Base-by-base conservation (phyloP, 148 eudicot species). In the Vaccinium myrtillus region DNA sequence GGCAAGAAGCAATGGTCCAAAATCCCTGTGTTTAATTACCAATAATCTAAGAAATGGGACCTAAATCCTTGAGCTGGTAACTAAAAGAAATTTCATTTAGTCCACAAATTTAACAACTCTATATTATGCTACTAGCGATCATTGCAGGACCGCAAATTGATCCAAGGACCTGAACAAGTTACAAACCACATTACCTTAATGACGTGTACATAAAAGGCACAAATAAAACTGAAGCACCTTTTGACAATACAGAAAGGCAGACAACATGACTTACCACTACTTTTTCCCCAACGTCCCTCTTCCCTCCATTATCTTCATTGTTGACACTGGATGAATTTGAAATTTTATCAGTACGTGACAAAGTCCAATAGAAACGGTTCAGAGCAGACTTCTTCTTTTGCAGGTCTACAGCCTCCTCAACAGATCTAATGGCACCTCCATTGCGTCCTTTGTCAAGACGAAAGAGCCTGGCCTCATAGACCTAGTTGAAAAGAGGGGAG, bases 381-480 rank as follows among this genome's bases (percentile, higher is more conserved):
- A 91, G 82, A 73, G 91, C 94, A 80, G 92, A 80, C 83, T 82
- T 89, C 86, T 90, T 91, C 81, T 88, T 92, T 83, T 93, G 94
- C 83, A 90, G 82, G 86, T 93, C 91, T 74, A 93, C 83, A 71
- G 96, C 95, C 87, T 93, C 99, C 88, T 96, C 95, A 69, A 90
- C 97, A 53, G 97, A 92, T 71, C 90, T 88, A 84, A 93, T 86
- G 80, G 86, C 77, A 89, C 91, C 88, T 65, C 98, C 95, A 86
- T 91, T 86, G 55, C 87, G 85, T 74, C 88, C 91, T 88, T 91
- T 92, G 85, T 90, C 93, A 36, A 89, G 89, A 75, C 95, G 96
- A 87, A 97, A 97, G 85, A 97, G 99, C 86, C 95, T 92, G 59
- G 98, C 99, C 88, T 97, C 99, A 84, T 97, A 97, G 88, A 81